Base-by-base conservation (phyloP, 1,284 basidiomycete species). In the Cryptococcus neoformans region DNA sequence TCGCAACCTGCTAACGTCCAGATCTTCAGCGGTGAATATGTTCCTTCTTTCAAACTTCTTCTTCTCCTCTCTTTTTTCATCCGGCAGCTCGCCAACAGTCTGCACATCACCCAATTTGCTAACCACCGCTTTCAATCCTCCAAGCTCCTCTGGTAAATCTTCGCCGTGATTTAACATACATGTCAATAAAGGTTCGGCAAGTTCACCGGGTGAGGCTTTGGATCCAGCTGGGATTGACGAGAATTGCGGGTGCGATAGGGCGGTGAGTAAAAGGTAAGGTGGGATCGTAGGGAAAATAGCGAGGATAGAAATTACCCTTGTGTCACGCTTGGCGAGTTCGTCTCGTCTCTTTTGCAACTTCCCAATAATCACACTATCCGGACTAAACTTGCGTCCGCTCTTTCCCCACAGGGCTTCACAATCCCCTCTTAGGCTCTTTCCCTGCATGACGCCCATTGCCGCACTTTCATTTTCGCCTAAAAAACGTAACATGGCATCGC, bases 1-100 rank as follows among this genome's bases (percentile, higher is more conserved):
- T 55, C 90, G 90, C 12, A 88, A 65, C 49, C 79, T 79, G 6
- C 80, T 79, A 35, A 85, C 60, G 66, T 92, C 88, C 74, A 92
- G 75, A 47, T 87, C 83, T 14, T 84, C 82, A 63, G 90, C 86
- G 65, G 65, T 55, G 54, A 62, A 70, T 14, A 89, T 80, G 61
- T 93, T 93, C 54, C 78, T 74, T 55, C 88, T 79, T 62, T 82
- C 81, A 45, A 73, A 77, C 56, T 80, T 81, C 63, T 77, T 64
- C 17, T 54, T 46, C 3, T 11, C 21, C 10, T 40, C 37, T n/a
- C 14, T 17, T 8, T 2, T 17, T 12, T 41, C 37, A 34, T 39
- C 52, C 9, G 42, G 14, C 0, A 8, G 40, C 16, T 42, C 45
- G 38, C 40, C 38, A 12, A 38, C n/a, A 35, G 39, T 44, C 21